These are phyloP conservation scores for Neurospora africana DNA, from an alignment of 495 filamentous ascomycete species.

Conservation along the genomic window DNA sequence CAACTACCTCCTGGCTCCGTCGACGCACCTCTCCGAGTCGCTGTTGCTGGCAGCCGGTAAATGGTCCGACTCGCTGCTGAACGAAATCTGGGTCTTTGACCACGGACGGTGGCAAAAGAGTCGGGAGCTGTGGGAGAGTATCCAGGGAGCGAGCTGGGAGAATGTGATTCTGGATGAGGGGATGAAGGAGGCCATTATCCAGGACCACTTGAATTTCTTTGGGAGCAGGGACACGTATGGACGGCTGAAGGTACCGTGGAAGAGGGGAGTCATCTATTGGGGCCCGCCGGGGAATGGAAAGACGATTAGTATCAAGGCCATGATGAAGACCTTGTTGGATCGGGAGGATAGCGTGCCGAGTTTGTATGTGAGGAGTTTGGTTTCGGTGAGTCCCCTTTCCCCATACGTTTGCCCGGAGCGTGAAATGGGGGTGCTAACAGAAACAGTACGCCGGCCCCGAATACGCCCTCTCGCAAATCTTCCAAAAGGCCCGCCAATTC, in stretches of 20 bases:
- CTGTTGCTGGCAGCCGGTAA: slow-evolving; percentile 41
- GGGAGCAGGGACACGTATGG: slow-evolving; percentile 41
- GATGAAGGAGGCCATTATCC: slow-evolving; percentile 50
- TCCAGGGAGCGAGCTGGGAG: slow-evolving; percentile 48
- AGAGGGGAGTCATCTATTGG: slow-evolving; percentile 47
- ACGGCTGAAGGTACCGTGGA: slow-evolving; percentile 46
- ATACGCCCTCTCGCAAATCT: slow-evolving; percentile 36
- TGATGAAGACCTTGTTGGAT: slow-evolving; percentile 46
- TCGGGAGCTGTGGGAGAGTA: slow-evolving; percentile 44
- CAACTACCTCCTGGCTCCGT: slow-evolving; percentile 40
- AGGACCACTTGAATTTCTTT: slow-evolving; percentile 53
- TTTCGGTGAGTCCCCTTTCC: slow-evolving; percentile 14
- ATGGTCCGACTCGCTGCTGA: slow-evolving; percentile 42
- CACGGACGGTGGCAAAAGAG: slow-evolving; percentile 49
- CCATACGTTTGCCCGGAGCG: too few species aligned
- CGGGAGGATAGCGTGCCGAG: slow-evolving; percentile 25
- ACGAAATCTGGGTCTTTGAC: slow-evolving; percentile 58
- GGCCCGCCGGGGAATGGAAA: slow-evolving; percentile 57
- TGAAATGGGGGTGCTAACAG: background rate
- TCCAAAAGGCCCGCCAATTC: slow-evolving; percentile 38
- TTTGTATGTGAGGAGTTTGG: slow-evolving; percentile 27
- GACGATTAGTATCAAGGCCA: slow-evolving; percentile 58
- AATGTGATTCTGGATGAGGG: slow-evolving; percentile 53
- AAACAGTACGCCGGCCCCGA: slow-evolving; percentile 30
- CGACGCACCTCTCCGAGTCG: slow-evolving; percentile 33